These are phyloP conservation scores for Cadophora malorum DNA, from an alignment of 2,329 filamentous ascomycete genomes.

Conservation along the genomic window DNA sequence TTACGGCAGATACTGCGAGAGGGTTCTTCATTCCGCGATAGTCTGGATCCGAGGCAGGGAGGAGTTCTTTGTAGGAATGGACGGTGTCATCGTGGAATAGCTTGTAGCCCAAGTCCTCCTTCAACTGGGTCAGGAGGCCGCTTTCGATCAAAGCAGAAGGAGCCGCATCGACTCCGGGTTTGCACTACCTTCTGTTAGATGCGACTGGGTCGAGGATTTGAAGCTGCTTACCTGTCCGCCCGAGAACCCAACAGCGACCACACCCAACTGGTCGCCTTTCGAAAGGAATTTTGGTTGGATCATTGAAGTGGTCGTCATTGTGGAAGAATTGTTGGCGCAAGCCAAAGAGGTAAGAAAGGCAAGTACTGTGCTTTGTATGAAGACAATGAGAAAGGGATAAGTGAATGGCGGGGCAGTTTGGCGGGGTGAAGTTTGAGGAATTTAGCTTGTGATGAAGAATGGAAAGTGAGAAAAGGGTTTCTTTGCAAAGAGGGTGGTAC, in stretches of 20 bases:
- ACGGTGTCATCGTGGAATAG: conserved; percentile 84
- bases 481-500: not conserved
- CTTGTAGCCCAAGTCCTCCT: conserved; percentile 85
- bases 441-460: conserved; percentile 18
- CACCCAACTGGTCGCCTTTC: conserved; percentile 79
- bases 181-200: conserved; percentile 64
- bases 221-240: conserved; percentile 79
- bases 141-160: conserved; percentile 88
- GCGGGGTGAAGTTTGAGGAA: conserved; percentile 20
- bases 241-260: conserved; percentile 95
- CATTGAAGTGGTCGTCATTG: conserved; percentile 45
- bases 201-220: conserved; percentile 19
- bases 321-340: conserved; percentile 24
- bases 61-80: conserved; percentile 79
- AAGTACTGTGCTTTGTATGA: not conserved
- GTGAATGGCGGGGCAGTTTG: conserved; percentile 24
- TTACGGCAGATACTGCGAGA: conserved; percentile 83
- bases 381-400: not conserved
- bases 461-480: not conserved
- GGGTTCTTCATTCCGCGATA: conserved; percentile 96
- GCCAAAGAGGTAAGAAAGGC: not conserved
- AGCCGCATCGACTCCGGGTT: conserved; percentile 89
- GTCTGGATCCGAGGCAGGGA: conserved; percentile 74
- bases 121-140: conserved; percentile 83
- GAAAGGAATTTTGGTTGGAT: conserved; percentile 73